Evolutionary conservation across 257 asterid genomes (phyloP).

Genomic region (Nicotiana paniculata): DNA sequence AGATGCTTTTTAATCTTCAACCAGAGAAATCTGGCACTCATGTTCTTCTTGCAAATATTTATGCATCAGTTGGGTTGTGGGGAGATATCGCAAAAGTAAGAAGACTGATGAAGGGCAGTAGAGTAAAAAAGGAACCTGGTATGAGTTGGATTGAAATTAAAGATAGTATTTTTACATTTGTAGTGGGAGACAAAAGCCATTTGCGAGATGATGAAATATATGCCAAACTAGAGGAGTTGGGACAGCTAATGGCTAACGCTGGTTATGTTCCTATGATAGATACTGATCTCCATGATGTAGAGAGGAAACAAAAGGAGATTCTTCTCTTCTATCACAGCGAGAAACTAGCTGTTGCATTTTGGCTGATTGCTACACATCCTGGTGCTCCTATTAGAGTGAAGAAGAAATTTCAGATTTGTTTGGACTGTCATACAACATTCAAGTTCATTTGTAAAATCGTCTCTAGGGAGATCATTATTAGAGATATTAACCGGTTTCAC

Average conservation of each 20-base stretch:
- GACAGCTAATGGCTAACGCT: not conserved
- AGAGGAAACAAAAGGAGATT: constrained; percentile 1
- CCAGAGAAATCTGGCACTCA: constrained; percentile 17
- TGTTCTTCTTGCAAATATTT: constrained; percentile 10
- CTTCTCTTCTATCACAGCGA: constrained; percentile 3
- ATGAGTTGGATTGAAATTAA: constrained; percentile 8
- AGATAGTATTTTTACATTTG: constrained; percentile 1
- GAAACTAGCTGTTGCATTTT: constrained; percentile 4
- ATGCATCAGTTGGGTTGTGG: constrained; percentile 7
- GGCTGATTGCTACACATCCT: not conserved
- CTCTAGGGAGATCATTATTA: constrained; percentile 5
- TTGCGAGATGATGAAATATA: constrained; percentile 1
- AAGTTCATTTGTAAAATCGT: constrained; percentile 10
- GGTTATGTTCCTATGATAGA: too few relatives aligned
- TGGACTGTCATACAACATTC: constrained; percentile 8
- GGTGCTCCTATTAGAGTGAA: constrained; percentile 9
- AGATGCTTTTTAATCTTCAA: constrained; percentile 3
- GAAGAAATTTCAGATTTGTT: constrained; percentile 4
- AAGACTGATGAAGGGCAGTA: not conserved
- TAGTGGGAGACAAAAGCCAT: constrained; percentile 6
- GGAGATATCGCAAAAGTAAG: constrained; percentile 4
- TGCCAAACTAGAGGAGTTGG: constrained; percentile 3
- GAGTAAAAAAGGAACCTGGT: constrained; percentile 11
- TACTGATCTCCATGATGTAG: constrained; percentile 3
- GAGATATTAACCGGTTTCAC: not conserved